phyloP scores from a whole-genome alignment of 352 stramenopile species.

The Pythium angustatum region DNA sequence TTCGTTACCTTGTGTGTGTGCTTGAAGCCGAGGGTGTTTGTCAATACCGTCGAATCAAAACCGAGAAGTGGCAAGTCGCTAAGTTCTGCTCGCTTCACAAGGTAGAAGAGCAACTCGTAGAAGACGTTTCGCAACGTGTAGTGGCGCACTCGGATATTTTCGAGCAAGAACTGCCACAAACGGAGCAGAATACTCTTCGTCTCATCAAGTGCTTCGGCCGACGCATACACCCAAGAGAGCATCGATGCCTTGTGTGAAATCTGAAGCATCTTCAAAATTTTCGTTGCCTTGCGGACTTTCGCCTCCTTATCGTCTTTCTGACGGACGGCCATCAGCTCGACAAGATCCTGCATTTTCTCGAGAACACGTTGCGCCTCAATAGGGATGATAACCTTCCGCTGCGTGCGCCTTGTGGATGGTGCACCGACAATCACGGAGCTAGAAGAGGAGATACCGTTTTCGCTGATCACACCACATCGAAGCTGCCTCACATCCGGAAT shows the following conservation, averaged over 20 bases:
- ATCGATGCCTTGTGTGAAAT: constrained; percentile 90
- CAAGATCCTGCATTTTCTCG: constrained; percentile 88
- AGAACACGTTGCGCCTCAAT: constrained; percentile 84
- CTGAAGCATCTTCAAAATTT: constrained; percentile 90
- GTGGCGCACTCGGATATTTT: constrained; percentile 90
- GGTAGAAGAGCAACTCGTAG: constrained; percentile 88
- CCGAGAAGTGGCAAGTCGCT: constrained; percentile 82
- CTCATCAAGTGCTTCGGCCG: constrained; percentile 79
- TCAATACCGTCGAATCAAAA: constrained; percentile 77
- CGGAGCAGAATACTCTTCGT: constrained; percentile 85
- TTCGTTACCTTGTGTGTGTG: constrained; percentile 76
- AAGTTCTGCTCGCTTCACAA: constrained; percentile 85
- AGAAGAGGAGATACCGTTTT: constrained; percentile 86
- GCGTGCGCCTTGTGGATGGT: constrained; percentile 56
- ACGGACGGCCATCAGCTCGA: constrained; percentile 84
- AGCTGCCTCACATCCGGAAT: constrained; percentile 87
- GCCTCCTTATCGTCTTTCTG: constrained; percentile 90
- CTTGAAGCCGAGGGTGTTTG: constrained; percentile 64
- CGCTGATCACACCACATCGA: constrained; percentile 85
- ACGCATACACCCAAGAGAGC: constrained; percentile 88
- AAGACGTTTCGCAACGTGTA: constrained; percentile 90
- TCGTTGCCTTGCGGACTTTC: constrained; percentile 89
- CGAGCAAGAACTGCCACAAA: constrained; percentile 86
- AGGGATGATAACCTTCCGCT: constrained; percentile 80
- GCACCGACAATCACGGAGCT: constrained; percentile 85